These are phyloP conservation scores for Lachancea dasiensis DNA, from an alignment of 805 yeast species.

Conservation along the genomic window DNA sequence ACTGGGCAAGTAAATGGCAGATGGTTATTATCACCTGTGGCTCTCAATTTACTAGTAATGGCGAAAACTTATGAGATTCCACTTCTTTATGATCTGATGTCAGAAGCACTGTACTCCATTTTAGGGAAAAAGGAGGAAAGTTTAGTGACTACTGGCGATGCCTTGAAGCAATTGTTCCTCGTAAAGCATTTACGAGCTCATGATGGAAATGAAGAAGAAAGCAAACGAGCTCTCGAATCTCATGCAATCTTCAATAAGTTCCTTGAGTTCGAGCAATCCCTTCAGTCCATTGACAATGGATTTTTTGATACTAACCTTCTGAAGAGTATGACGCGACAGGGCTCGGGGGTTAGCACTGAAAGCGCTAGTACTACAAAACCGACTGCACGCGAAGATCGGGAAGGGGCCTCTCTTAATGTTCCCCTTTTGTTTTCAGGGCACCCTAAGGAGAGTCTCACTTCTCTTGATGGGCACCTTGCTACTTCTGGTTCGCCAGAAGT, in stretches of 20 bases:
- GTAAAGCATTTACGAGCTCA: conserved; percentile 19
- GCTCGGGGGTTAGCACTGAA: conserved; percentile 17
- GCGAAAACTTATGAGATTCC: conserved; percentile 67
- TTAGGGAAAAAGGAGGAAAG: conserved; percentile 61
- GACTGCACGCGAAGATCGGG: conserved; percentile 1
- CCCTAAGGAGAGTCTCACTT: conserved; percentile 23
- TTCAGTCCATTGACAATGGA: conserved; percentile 62
- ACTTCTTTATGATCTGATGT: conserved; percentile 58
- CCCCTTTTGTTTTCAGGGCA: conserved; percentile 24
- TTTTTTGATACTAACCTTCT: conserved; percentile 50
- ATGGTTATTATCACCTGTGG: conserved; percentile 67
- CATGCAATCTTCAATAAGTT: conserved; percentile 33
- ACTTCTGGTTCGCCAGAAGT: conserved; percentile 6
- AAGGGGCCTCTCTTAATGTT: conserved; percentile 6
- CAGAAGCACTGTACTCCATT: conserved; percentile 63
- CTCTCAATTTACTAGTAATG: conserved; percentile 55
- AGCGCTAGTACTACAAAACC: conserved; percentile 12
- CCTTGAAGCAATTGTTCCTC: conserved; percentile 24
- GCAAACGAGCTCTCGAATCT: conserved; percentile 19
- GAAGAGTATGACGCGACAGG: conserved; percentile 31
- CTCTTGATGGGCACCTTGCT: too few species aligned
- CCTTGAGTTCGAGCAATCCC: conserved; percentile 47
- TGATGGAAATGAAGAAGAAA: conserved; percentile 20
- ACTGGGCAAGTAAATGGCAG: conserved; percentile 76
- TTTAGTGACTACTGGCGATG: conserved; percentile 26